Base-by-base conservation (phyloP, 2,329 filamentous ascomycete genomes). In the Arachnomyces sp. region DNA sequence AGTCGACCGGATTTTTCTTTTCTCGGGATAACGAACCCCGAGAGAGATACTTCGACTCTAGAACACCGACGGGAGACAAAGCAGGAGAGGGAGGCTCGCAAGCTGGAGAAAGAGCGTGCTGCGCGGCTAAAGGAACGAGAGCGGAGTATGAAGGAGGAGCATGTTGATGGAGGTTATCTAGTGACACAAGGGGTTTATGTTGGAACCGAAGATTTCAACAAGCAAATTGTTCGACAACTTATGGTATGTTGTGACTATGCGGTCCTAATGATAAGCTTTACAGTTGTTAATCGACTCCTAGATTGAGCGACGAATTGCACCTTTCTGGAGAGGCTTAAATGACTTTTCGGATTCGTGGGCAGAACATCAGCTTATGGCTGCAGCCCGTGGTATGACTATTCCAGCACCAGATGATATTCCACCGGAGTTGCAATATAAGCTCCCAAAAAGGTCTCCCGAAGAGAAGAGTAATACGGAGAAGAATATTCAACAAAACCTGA, bases 171-270 rank as follows among this genome's bases (percentile, higher is more conserved):
- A 14, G 92, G 92, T 15, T 98, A 82, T 65, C 68, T 98, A 35
- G 92, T 98, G 25, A 98, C 92, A 0, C 77, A 94, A 57, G 92
- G 92, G 28, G 85, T 89, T 36, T 98, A 98, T 58, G 90, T 86
- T 15, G 89, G 90, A 0, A 70, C 79, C 1, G 92, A 98, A 64
- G 92, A 98, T 64, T 98, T 90, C 60, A 94, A 79, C 70, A 96
- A 96, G 63, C 68, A 76, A 13, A 71, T 86, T 35, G 90, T 96
- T 41, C 79, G 92, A 50, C 89, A 94, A 60, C 68, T 98, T 40
- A 90, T 92, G 81, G 88, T 94, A 73, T 56, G 67, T 54, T 30
- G 16, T 38, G 17, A 31, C 15, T 20, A 20, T n/a, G 31, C 34
- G 18, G 18, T 43, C 29, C 3, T 11, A 31, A 12, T 15, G 20